Evolutionary conservation across 345 rosid species (phyloP).

Genomic region (Eucalyptus cloeziana): DNA sequence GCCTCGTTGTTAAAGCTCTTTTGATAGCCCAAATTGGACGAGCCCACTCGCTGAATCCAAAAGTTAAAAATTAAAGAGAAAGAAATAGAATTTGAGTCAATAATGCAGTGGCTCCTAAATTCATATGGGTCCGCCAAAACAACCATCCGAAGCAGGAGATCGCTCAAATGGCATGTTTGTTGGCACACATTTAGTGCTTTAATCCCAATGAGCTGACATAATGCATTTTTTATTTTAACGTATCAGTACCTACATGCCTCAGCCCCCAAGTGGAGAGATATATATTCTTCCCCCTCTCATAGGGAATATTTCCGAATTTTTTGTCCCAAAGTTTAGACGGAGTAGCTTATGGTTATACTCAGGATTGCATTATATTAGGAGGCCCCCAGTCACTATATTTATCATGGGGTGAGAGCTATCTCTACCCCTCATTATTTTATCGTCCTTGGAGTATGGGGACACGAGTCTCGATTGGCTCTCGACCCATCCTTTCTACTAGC

Average conservation of each 20-base stretch:
- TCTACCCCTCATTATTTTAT: no score
- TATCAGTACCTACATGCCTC: rapidly evolving
- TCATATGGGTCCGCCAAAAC: neutral
- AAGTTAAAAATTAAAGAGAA: no score
- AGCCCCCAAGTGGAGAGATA: rapidly evolving
- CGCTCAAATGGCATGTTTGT: neutral
- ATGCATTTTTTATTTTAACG: no score
- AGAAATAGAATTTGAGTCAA: neutral
- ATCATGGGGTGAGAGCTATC: no score
- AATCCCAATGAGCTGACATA: no score
- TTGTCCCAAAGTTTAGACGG: no score
- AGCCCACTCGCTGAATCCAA: neutral
- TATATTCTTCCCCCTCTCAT: no score
- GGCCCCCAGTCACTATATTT: no score
- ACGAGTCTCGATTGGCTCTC: no score
- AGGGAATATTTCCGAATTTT: no score
- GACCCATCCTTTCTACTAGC: rapidly evolving
- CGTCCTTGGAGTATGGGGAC: no score
- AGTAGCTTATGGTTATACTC: no score
- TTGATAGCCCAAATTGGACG: neutral
- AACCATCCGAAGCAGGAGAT: neutral
- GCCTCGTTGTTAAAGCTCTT: neutral
- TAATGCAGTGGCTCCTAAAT: neutral
- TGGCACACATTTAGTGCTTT: neutral
- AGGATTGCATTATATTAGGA: rapidly evolving